Base-by-base conservation (phyloP, 257 asterid genomes). In the Avicennia marina region DNA sequence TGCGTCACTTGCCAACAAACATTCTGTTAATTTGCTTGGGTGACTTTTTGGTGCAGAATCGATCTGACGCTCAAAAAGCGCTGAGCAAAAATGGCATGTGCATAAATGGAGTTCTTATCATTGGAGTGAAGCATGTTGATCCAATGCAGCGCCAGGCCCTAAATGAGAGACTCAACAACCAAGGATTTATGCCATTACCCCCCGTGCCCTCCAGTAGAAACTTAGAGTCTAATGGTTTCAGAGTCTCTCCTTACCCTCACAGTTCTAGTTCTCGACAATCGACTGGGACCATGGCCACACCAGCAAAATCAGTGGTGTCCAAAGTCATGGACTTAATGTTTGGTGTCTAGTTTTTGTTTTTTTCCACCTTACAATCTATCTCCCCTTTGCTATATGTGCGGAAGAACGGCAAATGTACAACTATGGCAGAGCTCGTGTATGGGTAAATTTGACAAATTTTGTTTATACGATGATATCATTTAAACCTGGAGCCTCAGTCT, bases 311-410 rank as follows among this genome's bases (percentile, higher is more conserved):
- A 1, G 58, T 82, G 69, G 89, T 78, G 63, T 93, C 99, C 7
- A 93, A 89, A 72, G 65, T 93, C n/a, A 76, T 81, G 78, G 99
- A 93, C 74, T 71, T 86, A 64, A 93, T 93, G 96, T 89, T 93
- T 55, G 96, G 97, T 33, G 94, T 89, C 67, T 93, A 73, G 61
- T 31, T 58, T 51, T 43, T 19, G 2, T 16, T n/a, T n/a, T n/a
- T n/a, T n/a, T n/a, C n/a, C n/a, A n/a, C n/a, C n/a, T n/a, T n/a
- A n/a, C n/a, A n/a, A n/a, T n/a, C n/a, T n/a, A n/a, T n/a, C n/a
- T n/a, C n/a, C n/a, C n/a, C n/a, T n/a, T n/a, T n/a, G n/a, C n/a
- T 29, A 29, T 29, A 7, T 29, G 33, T 36, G 41, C 10, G 16
- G 27, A 48, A 61, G 26, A 7, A 48, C 21, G 40, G 50, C 15